Base-by-base conservation (phyloP, 148 eudicot species). In the Cornus suecica region DNA sequence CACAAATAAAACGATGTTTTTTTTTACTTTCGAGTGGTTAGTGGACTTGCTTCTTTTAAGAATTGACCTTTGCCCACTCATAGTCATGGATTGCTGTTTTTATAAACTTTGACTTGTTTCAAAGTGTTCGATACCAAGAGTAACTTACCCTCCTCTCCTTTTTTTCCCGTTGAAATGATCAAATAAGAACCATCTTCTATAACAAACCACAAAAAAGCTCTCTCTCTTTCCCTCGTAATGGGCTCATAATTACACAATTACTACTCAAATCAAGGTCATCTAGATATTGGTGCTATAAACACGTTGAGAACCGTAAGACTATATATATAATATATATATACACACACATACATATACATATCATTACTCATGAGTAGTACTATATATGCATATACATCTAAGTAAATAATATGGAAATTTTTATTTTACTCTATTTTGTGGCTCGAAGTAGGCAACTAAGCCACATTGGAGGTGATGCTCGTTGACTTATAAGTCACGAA, bases 381-480 rank as follows among this genome's bases (percentile, higher is more conserved):
- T n/a, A n/a, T n/a, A n/a, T n/a, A n/a, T n/a, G n/a, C 10, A 37
- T 37, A 37, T 6, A 58, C 48, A 56, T 42, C 5, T 52, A 20
- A 52, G 58, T 14, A 52, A 52, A 41, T 56, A 65, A 51, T 66
- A 37, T 37, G 42, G 42, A 64, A 26, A 5, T 24, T 16, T 11
- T 80, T 23, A 9, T 31, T 27, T 78, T 69, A 32, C 45, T 54
- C 29, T 18, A 41, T 83, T 82, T 88, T 77, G 85, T 76, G 87
- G 92, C 88, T 88, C 92, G 71, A 89, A 77, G 81, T 72, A 74
- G 74, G 24, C 66, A 51, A n/a, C 70, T 20, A 68, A 68, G 66
- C 37, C 68, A 77, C 83, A 76, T 88, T 22, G 86, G 82, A 60
- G 71, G 75, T 86, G 84, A 71, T 84, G 89, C 73, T 58, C 78